Base-by-base conservation (phyloP, 306 rosid species). In the Quercus parvula region DNA sequence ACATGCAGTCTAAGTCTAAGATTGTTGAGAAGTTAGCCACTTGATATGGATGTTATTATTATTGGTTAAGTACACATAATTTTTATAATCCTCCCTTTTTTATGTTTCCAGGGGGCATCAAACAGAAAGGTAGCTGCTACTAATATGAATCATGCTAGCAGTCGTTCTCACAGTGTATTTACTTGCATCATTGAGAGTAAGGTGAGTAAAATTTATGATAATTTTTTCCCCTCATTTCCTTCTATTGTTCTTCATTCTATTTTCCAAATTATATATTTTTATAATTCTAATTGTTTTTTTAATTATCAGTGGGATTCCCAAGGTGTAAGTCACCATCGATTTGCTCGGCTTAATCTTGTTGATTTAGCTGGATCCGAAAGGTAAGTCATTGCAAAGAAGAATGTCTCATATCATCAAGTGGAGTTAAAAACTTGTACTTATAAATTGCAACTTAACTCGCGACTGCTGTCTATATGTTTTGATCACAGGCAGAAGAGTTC, bases 341-440 rank as follows among this genome's bases (percentile, higher is more conserved):
- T 93, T 89, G 94, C 99, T 80, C 92, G 96, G 61, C 98, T 95
- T 56, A 95, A 93, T 86, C 97, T 95, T 24, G 97, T 95, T 84
- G 99, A 95, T 89, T 93, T 95, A 88, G 99, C 99, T 46, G 99
- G 99, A 84, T 95, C 99, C 14, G 99, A 95, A 88, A 95, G 99
- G 99, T 95, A 88, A 78, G 76, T 68, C 75, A 51, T 68, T 80
- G 13, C 13, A 12, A 62, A 44, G 63, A 69, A 63, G 25, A 52
- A 67, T 76, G 52, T 77, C 25, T 70, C 56, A 75, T 30, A 80
- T 41, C 8, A 72, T 75, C 24, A 51, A 75, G 54, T 31, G 54
- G 61, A 57, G 55, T 54, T 28, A 70, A n/a, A 56, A 13, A 44
- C 55, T 30, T 27, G 24, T 59, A 20, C 20, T 28, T 31, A 59